Percentiles rank a stretch among this genome's conserved stretches.
Evolutionary conservation across 2,329 filamentous ascomycete species (phyloP).

Genomic region (Ceratocystis variospora): DNA sequence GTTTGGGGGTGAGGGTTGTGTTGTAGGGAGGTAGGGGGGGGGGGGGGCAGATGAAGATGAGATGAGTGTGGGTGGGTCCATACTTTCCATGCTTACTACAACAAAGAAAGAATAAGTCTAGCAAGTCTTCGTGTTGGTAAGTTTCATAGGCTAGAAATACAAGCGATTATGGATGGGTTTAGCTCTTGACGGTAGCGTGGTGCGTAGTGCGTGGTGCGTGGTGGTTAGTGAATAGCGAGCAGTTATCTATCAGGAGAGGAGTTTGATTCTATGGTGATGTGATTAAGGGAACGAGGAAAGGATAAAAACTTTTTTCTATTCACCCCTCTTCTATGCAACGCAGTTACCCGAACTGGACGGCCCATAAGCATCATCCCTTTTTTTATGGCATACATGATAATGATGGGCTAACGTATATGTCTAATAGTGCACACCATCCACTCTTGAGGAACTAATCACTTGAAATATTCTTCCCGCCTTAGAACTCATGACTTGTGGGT

Average conservation of each 20-base stretch:
- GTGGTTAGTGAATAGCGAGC: not conserved
- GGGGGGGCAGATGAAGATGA: slow-evolving; percentile 13
- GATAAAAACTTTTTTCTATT: not conserved
- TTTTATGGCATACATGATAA: not conserved
- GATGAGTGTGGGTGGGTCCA: not conserved
- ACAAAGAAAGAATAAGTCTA: not conserved
- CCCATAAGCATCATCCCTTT: not conserved
- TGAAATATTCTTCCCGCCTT: not conserved
- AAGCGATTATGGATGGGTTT: not conserved
- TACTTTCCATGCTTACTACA: not conserved
- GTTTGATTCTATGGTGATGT: not conserved
- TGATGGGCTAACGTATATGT: not conserved
- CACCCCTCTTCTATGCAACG: not conserved
- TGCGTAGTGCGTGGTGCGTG: too few species aligned
- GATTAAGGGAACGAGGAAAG: not conserved
- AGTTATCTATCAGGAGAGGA: not conserved
- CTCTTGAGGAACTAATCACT: not conserved
- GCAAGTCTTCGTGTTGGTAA: too few species aligned
- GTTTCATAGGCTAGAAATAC: not conserved
- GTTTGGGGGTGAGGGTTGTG: too few species aligned
- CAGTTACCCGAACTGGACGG: not conserved
- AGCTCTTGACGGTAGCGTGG: not conserved
- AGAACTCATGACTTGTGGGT: not conserved
- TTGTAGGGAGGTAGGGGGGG: too few species aligned
- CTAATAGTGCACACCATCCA: not conserved